These are phyloP conservation scores for Rhytidiadelphus loreus DNA, from an alignment of 225 moss, liverwort and hornwort species.

Conservation along the genomic window DNA sequence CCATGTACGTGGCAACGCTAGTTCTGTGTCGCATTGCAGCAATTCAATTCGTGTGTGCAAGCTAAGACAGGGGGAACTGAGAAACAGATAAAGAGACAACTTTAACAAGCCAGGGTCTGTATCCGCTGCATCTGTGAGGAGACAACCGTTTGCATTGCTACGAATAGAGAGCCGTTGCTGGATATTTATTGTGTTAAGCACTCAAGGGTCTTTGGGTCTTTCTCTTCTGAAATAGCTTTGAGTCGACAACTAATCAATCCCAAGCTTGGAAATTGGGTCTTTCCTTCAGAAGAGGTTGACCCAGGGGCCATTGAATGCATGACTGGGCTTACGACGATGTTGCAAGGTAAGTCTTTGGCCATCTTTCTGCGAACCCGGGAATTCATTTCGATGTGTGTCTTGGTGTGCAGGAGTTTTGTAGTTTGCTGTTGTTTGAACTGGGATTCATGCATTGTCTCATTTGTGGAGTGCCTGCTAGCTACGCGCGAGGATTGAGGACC, in stretches of 20 bases:
- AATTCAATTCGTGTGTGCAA: neutral
- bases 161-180: neutral
- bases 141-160: neutral
- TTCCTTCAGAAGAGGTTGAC: neutral
- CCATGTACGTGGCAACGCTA: neutral
- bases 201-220: conserved; percentile 8
- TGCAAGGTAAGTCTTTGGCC: neutral
- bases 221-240: neutral
- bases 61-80: neutral
- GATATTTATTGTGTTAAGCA: neutral
- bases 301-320: neutral
- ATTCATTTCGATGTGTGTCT: neutral
- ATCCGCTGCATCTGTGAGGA: too few relatives aligned
- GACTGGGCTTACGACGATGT: neutral
- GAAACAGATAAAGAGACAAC: neutral
- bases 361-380: neutral
- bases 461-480: neutral
- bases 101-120: neutral
- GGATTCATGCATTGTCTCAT: neutral
- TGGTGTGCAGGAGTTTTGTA: neutral
- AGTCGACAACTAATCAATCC: neutral
- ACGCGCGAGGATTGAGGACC: neutral
- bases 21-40: neutral
- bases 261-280: neutral
- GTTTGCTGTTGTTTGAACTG: neutral